Base-by-base conservation (phyloP, 345 rosid species). In the Boechera stricta region DNA sequence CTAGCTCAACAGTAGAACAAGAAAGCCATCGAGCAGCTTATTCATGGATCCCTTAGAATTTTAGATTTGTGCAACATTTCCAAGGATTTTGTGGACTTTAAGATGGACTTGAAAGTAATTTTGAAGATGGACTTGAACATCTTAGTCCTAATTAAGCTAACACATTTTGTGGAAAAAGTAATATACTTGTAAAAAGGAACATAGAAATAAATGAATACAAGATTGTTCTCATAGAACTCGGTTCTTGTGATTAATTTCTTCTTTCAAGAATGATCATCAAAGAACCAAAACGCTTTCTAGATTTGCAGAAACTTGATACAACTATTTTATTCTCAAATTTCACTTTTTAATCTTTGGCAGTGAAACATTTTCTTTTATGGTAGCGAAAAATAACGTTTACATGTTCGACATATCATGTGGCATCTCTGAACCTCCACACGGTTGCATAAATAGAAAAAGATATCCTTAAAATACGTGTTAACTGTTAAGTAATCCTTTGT, bases 121-220 rank as follows among this genome's bases (percentile, higher is more conserved):
- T 80, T 51, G 82, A 79, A 64, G 82, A 77, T 24, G 82, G 78
- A 33, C 41, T 65, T 58, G 77, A 80, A 75, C 60, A 71, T 42
- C 28, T 53, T 78, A 48, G 77, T 45, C 59, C 33, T 77, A 18
- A 18, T 18, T 18, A 75, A 29, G 28, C 3, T 29, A 78, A 82
- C 31, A 31, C 18, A 4, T 31, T 10, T 48, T 48, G 10, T 64
- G n/a, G 7, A 53, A 55, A 54, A 5, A 11, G 7, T 11, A 54
- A 26, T 54, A 28, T 5, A 26, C 16, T 38, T 41, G 67, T 26
- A 63, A n/a, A n/a, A 64, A 47, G 28, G 31, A 65, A 5, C 44
- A 47, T 13, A 13, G 2, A 12, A 11, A 44, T 44, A 13, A 13
- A 0, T 44, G 29, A 64, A 28, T 64, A 28, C 53, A 44, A 28